Base-by-base conservation (phyloP, 2,329 filamentous ascomycete genomes). In the Lojkania enalia region DNA sequence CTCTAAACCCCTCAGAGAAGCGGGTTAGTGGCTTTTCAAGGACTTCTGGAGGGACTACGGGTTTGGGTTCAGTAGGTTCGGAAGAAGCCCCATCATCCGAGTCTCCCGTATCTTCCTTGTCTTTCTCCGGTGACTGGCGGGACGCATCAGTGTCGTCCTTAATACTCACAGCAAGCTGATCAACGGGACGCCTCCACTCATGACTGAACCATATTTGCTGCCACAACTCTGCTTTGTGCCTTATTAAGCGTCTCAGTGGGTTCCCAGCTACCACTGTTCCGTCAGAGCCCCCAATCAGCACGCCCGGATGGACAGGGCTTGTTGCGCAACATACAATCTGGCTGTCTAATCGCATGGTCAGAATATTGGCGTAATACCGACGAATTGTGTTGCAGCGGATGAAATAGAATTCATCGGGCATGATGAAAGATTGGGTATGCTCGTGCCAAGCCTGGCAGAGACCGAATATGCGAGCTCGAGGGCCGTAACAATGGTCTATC, bases 201-300 rank as follows among this genome's bases (percentile, higher is more conserved):
- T 83, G 80, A 18, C 69, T 62, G 52, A 83, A 83, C 77, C 81
- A 82, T 5, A 68, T 74, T 50, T 81, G 78, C 45, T 80, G 73
- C 70, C 73, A 81, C 9, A 76, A 73, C 6, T 71, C 67, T 7
- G 73, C 71, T 50, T 80, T 82, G 12, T 70, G 63, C 43, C 77
- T 75, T 14, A 79, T 51, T 2, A 81, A 60, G 32, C 77, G 74
- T 7, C 72, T 70, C 25, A 82, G 59, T 0, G 79, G 77, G 53
- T 82, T 84, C 2, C 72, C 74, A 1, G 71, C 72, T 5, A 74
- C 60, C 0, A 81, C 76, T 14, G 72, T 71, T 0, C 82, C 82
- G 29, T 75, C 74, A 0, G 75, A 72, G 16, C 74, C 76, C 0
- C 78, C 81, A 2, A 77, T 66, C 12, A 85, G 63, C 1, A 80